Conservation (phyloP, 306 rosid genomes). For the Cicer bijugum region DNA sequence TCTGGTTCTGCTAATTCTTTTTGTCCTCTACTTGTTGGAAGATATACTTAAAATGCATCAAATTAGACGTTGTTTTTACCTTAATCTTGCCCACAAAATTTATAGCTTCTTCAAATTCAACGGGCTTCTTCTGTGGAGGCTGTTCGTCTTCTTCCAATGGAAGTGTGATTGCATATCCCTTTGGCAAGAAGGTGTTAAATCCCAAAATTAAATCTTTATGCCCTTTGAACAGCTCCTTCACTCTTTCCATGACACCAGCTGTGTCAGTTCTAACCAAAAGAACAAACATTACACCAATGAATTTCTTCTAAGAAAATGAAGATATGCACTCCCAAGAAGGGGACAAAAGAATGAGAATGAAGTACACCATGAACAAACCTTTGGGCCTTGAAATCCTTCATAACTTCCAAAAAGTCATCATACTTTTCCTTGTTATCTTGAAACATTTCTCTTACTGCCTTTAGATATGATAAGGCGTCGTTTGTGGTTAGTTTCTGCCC, state of each 20-base stretch:
- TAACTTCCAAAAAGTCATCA: slow-evolving; percentile 65
- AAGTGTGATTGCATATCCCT: slow-evolving; percentile 67
- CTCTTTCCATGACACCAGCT: slow-evolving; percentile 62
- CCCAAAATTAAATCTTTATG: slow-evolving; percentile 70
- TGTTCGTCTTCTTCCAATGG: slow-evolving; percentile 84
- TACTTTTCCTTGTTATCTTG: slow-evolving; percentile 68
- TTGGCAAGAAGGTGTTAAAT: slow-evolving; percentile 77
- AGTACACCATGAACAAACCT: slow-evolving; percentile 54
- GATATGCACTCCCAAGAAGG: not conserved
- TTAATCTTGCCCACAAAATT: slow-evolving; percentile 93
- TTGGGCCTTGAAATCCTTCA: slow-evolving; percentile 75
- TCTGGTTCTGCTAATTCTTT: not conserved
- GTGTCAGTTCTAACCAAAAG: slow-evolving; percentile 64
- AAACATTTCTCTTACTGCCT: slow-evolving; percentile 69
- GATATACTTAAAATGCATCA: slow-evolving; percentile 7
- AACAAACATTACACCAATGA: slow-evolving; percentile 34
- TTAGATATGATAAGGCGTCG: slow-evolving; percentile 67
- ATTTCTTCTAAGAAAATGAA: slow-evolving; percentile 2
- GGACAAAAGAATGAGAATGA: not conserved
- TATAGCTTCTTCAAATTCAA: slow-evolving; percentile 93
- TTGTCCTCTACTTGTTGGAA: slow-evolving; percentile 10
- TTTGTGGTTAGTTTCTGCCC: slow-evolving; percentile 55
- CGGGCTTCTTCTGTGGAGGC: slow-evolving; percentile 89
- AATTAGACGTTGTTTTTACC: slow-evolving; percentile 55
- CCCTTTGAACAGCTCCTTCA: slow-evolving; percentile 73